Base-by-base conservation (phyloP, 495 filamentous ascomycete genomes). In the Choiromyces venosus region DNA sequence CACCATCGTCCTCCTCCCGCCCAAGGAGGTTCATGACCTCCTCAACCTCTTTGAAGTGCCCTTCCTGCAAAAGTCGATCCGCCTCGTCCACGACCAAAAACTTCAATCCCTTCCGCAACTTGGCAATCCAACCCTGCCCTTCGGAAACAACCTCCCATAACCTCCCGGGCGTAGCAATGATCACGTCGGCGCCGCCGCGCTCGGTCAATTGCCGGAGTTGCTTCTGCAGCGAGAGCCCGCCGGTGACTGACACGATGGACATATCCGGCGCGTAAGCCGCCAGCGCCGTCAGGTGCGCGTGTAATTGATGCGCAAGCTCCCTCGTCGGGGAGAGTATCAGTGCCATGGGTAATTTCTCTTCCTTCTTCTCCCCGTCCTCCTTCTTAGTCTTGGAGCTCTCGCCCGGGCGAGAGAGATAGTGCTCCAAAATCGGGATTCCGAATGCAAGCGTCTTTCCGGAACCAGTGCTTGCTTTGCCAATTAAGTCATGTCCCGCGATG, bases 21-120 rank as follows among this genome's bases (percentile, higher is more conserved):
- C 96, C 91, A 61, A 99, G 83, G 0, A 92, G 86, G 69, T 86
- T 87, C 18, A 99, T 81, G 46, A 98, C 93, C 67, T 98, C 90
- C 64, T 92, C 89, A 0, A 93, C 88, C 79, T 99, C 95, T 82
- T 97, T 94, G 83, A 96, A 99, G 80, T 97, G 91, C 4, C 95
- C 95, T 79, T 97, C 91, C 71, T 93, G 95, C 52, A 99, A 84
- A 44, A 99, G 85, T 68, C 96, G 87, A 84, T 99, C 95, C 0
- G 96, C 95, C 84, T 99, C 95, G 78, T 99, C 95, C 6, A 99
- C 86, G 0, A 98, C 93, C 3, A 99, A 84, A 76, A 93, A 97
- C 66, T 88, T 86, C 56, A 97, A 89, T 25, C 79, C 78, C 19
- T 84, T 79, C 76, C 87, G 87, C 73, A 97, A 87, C n/a, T 86